Base-by-base conservation (phyloP, 805 yeast genomes). In the Kodamaea leandrae region DNA sequence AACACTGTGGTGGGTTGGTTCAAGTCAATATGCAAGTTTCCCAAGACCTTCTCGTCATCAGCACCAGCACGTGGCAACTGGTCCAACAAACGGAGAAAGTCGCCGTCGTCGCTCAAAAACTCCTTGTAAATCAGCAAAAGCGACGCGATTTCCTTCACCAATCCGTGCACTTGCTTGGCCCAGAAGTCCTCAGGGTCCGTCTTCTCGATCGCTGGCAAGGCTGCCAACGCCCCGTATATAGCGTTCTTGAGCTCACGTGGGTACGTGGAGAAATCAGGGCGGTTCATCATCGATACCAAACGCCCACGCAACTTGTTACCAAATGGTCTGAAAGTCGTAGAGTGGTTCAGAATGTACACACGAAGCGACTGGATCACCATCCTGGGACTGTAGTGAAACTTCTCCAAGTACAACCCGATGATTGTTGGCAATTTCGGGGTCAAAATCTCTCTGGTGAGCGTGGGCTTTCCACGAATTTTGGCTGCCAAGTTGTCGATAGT, bases 301-400 rank as follows among this genome's bases (percentile, higher is more conserved):
- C 67, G 72, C 9, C 55, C 59, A 50, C 80, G 79, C 48, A 76
- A 78, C 51, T 80, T 82, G 43, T 78, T 74, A 4, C 83, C 83
- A 63, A 72, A 82, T 10, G 96, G 95, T 59, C 90, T 77, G 55
- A 86, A 86, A 2, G 95, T 83, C 1, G 93, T 85, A 1, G 95
- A 75, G 53, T 87, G 84, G 42, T 74, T 65, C 29, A 61, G 57
- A 24, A 83, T 64, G 18, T 82, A 54, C 23, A 58, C 64, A 18
- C 56, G 51, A 50, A 64, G 64, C 0, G 66, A 60, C 9, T 42
- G 53, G 20, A 70, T 54, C 25, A 72, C 58, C 9, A 71, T 51
- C 24, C 63, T 48, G 2, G 74, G 67, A 19, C 46, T 44, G 33
- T 35, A 51, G 21, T 53, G 58, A 12, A 69, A 28, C 32, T 58